Percentiles rank a stretch among this genome's conserved stretches.
Evolutionary conservation across 1,139 yeast species (phyloP).

Genomic region (Magnusiomyces tetraspermus): DNA sequence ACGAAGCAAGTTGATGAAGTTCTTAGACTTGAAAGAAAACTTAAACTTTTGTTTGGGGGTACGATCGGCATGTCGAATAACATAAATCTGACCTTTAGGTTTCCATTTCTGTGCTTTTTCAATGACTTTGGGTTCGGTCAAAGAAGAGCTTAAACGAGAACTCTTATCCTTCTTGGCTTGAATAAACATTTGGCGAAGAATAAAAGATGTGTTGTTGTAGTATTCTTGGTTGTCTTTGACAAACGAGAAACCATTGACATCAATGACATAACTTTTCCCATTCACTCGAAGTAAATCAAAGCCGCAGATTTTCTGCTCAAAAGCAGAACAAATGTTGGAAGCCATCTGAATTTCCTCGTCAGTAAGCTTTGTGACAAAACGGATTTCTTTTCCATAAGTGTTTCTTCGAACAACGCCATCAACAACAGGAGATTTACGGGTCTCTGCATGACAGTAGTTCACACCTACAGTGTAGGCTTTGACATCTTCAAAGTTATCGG

Average conservation of each 20-base stretch:
- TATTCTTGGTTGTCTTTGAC: conserved; percentile 86
- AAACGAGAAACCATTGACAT: conserved; percentile 85
- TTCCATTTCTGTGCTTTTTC: conserved; percentile 95
- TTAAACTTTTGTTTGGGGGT: conserved; percentile 98
- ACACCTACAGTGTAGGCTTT: conserved; percentile 97
- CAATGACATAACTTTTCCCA: neutral
- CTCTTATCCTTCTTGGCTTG: conserved; percentile 50
- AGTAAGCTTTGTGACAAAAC: conserved; percentile 62
- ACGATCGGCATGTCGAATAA: conserved; percentile 94
- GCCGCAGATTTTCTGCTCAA: conserved; percentile 96
- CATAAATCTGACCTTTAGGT: conserved; percentile 84
- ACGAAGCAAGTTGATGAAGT: conserved; percentile 76
- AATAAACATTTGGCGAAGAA: conserved; percentile 63
- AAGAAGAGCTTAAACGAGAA: conserved; percentile 15
- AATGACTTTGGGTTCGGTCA: conserved; percentile 33
- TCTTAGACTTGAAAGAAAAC: too few relatives aligned
- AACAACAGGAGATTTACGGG: conserved; percentile 96
- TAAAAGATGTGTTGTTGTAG: conserved; percentile 74
- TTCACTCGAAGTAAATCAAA: conserved; percentile 82
- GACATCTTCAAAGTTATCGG: conserved; percentile 98
- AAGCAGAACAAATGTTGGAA: conserved; percentile 56
- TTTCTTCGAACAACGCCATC: conserved; percentile 97
- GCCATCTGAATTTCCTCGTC: conserved; percentile 77
- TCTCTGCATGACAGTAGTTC: conserved; percentile 89
- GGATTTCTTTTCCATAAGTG: conserved; percentile 93